phyloP scores from a whole-genome alignment of 202 grass and related monocot species.

The Musa balbisiana region DNA sequence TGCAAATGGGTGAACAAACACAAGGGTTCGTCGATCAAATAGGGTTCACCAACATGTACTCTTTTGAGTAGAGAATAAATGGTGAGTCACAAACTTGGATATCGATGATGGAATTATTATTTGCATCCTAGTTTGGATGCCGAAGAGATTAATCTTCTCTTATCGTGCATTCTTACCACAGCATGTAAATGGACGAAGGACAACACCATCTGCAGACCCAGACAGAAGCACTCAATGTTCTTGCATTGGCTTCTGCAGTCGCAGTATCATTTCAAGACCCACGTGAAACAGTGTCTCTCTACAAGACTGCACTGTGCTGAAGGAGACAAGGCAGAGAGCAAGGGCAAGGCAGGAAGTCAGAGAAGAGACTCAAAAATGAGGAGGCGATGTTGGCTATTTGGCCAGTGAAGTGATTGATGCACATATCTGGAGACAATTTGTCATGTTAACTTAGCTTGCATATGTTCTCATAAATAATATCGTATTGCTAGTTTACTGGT shows the following conservation, averaged over 20 bases:
- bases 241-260: background rate
- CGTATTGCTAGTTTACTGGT: too few relatives aligned
- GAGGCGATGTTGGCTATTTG: too few relatives aligned
- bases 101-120: too few relatives aligned
- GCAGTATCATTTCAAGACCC: background rate
- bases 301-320: background rate
- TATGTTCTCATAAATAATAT: too few relatives aligned
- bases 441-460: too few relatives aligned
- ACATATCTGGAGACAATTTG: too few relatives aligned
- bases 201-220: background rate
- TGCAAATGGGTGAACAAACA: conserved; percentile 6
- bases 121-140: too few relatives aligned
- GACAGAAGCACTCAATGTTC: background rate
- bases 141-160: too few relatives aligned
- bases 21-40: conserved; percentile 17
- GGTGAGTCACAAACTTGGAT: background rate
- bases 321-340: too few relatives aligned
- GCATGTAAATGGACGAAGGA: background rate
- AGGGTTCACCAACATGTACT: conserved; percentile 13
- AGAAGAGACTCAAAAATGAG: too few relatives aligned
- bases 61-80: conserved; percentile 9
- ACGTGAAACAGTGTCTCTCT: background rate
- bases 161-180: background rate
- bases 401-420: too few relatives aligned
- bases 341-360: too few relatives aligned